Percentiles rank a stretch among this genome's conserved stretches.
These are phyloP conservation scores for Geranium brycei DNA, from an alignment of 345 rosid species.

Conservation along the genomic window DNA sequence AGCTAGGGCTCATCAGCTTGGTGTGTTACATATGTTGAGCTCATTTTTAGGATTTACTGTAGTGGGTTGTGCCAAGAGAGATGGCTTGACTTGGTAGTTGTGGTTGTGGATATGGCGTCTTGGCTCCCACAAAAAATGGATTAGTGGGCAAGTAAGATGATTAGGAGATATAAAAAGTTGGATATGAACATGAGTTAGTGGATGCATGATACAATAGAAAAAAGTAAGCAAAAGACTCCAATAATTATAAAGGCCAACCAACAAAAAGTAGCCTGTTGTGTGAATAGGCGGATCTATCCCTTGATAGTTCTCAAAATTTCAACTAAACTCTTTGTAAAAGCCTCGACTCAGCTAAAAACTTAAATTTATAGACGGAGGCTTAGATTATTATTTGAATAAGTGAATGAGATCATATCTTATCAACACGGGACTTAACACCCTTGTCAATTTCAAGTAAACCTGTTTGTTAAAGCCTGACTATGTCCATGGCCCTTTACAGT, in stretches of 20 bases:
- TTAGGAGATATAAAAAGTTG: slow-evolving; percentile 10
- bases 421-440: too few species aligned
- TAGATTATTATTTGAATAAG: too few species aligned
- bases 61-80: neutral
- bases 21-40: too few species aligned
- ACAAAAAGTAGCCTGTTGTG: slow-evolving; percentile 1
- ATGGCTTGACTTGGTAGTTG: neutral
- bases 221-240: slow-evolving; percentile 14
- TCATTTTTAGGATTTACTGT: too few species aligned
- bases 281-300: neutral
- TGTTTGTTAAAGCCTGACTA: too few species aligned
- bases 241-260: slow-evolving; percentile 17
- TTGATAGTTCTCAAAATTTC: neutral
- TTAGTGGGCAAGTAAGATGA: slow-evolving; percentile 27
- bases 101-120: neutral
- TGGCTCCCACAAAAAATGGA: slow-evolving; percentile 3
- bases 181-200: slow-evolving; percentile 34
- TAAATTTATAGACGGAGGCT: too few species aligned
- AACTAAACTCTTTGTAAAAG: too few species aligned
- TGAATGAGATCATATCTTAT: too few species aligned
- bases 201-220: slow-evolving; percentile 18
- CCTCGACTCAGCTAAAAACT: too few species aligned
- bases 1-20: neutral
- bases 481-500: too few species aligned
- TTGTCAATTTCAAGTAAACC: too few species aligned